Evolutionary conservation across 2,329 filamentous ascomycete genomes (phyloP).

Genomic region (Tolypocladium amazonense): DNA sequence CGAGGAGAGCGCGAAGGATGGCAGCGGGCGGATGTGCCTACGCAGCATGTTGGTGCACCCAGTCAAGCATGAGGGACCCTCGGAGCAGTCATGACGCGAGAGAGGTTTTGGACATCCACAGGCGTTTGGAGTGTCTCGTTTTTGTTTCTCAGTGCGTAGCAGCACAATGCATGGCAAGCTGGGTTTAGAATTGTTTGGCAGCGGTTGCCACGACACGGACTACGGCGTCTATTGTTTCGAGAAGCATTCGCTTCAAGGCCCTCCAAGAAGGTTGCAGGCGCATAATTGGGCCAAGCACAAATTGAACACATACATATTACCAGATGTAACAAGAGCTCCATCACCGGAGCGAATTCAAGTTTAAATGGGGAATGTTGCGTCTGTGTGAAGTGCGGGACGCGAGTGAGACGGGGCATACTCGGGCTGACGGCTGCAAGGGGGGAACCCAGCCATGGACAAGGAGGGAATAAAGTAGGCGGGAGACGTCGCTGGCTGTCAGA

Average conservation of each 20-base stretch:
- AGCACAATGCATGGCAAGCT: background rate
- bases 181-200: background rate
- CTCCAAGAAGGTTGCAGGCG: background rate
- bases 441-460: background rate
- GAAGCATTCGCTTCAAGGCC: too few species aligned
- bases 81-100: slow-evolving; percentile 19
- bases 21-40: slow-evolving; percentile 62
- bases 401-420: background rate
- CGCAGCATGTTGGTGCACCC: slow-evolving; percentile 74
- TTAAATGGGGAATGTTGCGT: background rate
- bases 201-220: background rate
- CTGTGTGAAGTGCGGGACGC: background rate
- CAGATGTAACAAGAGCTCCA: too few species aligned
- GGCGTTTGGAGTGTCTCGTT: background rate
- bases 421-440: background rate
- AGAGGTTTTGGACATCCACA: background rate
- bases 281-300: background rate
- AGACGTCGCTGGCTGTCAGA: background rate
- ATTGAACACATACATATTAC: background rate
- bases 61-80: slow-evolving; percentile 55
- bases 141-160: background rate
- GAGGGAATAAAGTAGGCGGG: background rate
- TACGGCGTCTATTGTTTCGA: background rate
- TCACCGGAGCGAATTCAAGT: too few species aligned
- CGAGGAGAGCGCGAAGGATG: slow-evolving; percentile 32